Evolutionary conservation across 1,284 basidiomycete genomes (phyloP), one percentile per base, ranked within the genome.

Genomic region (Leccinum subrobustum): DNA sequence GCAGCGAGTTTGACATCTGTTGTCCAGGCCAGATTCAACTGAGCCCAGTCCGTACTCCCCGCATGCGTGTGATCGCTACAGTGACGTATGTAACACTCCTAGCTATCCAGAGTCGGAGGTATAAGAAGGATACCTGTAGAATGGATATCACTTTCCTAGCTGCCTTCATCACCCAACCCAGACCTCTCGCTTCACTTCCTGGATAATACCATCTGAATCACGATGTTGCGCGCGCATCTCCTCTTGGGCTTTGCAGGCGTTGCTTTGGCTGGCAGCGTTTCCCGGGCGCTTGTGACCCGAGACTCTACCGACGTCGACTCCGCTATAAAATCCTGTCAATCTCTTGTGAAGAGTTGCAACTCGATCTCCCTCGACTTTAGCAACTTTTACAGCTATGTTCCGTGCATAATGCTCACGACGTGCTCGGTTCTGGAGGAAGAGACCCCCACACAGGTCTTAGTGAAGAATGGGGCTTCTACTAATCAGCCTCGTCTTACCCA

Each of bases 341-440:
- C 67, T 4, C 70, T 68, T 33, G 55, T 16, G 12, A 64, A 61
- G 5, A 65, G 65, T 42, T 68, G 70, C 47, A 71, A 70, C 16
- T 56, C 60, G 12, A 62, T 56, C 48, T 61, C 54, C 0, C 59
- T 66, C 18, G 56, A 70, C 54, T 29, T 66, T 6, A 29, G 2
- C 66, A 62, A 70, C 56, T 64, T 68, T 54, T 71, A 71, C 42
- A 59, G 50, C 39, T 61, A 70, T 12, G 47, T 60, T 20, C 23
- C 59, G 3, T 69, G 66, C 55, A 57, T 70, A 48, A 68, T 68
- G 55, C 54, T 68, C n/a, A 71, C 70, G 8, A 60, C 56, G 3
- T 70, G 68, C 54, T 58, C 4, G n/a, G 20, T 51, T 27, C 7
- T 6, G 11, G 6, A 37, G 14, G 42, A 23, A 14, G 54, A 57